A percentile compares a stretch with the other conserved stretches of the same genome.
Conservation (phyloP, 768 basidiomycete species). For the Hydnomerulius pinastri region DNA sequence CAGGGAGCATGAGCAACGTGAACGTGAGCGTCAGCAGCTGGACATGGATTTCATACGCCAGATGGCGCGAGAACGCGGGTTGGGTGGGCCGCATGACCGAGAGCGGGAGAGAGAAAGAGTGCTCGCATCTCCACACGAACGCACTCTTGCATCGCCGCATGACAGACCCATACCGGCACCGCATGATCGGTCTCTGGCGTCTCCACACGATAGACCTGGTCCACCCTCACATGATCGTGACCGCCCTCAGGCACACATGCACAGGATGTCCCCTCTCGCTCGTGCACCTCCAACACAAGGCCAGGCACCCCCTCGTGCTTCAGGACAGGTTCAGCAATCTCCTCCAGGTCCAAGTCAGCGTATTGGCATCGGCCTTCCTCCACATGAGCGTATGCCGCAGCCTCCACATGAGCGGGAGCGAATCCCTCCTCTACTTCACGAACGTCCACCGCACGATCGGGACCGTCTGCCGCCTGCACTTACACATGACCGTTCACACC, state of each 20-base stretch:
- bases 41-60: slow-evolving; percentile 30
- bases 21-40: slow-evolving; percentile 30
- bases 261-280: slow-evolving; percentile 25
- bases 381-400: slow-evolving; percentile 24
- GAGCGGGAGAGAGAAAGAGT: slow-evolving; percentile 27
- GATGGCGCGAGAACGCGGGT: slow-evolving; percentile 25
- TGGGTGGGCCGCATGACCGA: slow-evolving; percentile 23
- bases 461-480: slow-evolving; percentile 32
- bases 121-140: slow-evolving; percentile 26
- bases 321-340: slow-evolving; percentile 21
- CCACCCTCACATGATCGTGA: slow-evolving; percentile 29
- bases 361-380: slow-evolving; percentile 16
- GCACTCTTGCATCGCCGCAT: slow-evolving; percentile 19
- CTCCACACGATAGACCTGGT: slow-evolving; percentile 22
- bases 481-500: slow-evolving; percentile 8
- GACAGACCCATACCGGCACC: slow-evolving; percentile 22
- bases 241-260: slow-evolving; percentile 21
- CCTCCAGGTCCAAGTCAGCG: slow-evolving; percentile 26
- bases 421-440: slow-evolving; percentile 23
- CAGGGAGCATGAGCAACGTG: slow-evolving; percentile 30
- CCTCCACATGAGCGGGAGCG: slow-evolving; percentile 27
- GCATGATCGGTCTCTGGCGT: slow-evolving; percentile 22
- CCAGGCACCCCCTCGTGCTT: slow-evolving; percentile 13
- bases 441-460: slow-evolving; percentile 22
- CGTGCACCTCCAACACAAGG: slow-evolving; percentile 22